Percentiles rank a stretch among this genome's conserved stretches.
phyloP scores from a whole-genome alignment of 352 stramenopile species.

The Pythium sp. region DNA sequence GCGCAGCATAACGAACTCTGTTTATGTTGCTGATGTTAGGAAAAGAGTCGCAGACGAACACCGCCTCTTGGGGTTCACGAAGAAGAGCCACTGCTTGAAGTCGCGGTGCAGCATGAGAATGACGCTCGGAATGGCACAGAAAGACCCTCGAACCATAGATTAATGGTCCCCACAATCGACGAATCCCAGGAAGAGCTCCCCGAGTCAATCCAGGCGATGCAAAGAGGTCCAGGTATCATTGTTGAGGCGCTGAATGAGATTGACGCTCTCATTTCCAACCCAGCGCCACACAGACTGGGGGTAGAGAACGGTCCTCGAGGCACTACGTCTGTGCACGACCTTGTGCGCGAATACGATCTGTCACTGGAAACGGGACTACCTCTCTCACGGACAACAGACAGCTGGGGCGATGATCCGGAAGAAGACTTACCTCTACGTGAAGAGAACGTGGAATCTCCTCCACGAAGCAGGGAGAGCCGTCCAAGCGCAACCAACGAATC shows the following conservation, averaged over 20 bases:
- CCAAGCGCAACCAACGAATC: background rate
- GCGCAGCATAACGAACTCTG: background rate
- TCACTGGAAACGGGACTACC: slow-evolving; percentile 51
- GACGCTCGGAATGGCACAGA: slow-evolving; percentile 14
- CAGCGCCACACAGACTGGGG: slow-evolving; percentile 15
- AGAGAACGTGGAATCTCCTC: slow-evolving; percentile 2
- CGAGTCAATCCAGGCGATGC: slow-evolving; percentile 35
- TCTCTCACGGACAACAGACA: slow-evolving; percentile 57
- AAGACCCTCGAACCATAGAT: slow-evolving; percentile 7
- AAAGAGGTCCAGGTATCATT: slow-evolving; percentile 36
- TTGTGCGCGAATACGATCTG: slow-evolving; percentile 46
- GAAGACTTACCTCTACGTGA: slow-evolving; percentile 9
- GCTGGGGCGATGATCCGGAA: slow-evolving; percentile 43
- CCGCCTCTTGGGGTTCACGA: slow-evolving; percentile 4
- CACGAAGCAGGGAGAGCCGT: background rate
- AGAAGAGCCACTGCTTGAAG: slow-evolving; percentile 6
- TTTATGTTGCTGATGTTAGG: background rate
- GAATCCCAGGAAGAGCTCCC: slow-evolving; percentile 24
- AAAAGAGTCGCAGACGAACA: slow-evolving; percentile 10
- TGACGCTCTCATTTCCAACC: slow-evolving; percentile 39
- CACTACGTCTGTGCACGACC: slow-evolving; percentile 25
- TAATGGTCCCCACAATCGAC: slow-evolving; percentile 15
- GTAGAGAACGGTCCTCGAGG: slow-evolving; percentile 1
- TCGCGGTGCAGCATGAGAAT: slow-evolving; percentile 7
- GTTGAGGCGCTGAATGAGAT: slow-evolving; percentile 49